A percentile compares a stretch with the other conserved stretches of the same genome.
phyloP scores from a whole-genome alignment of 1,139 yeast genomes.

The Scheffersomyces stambukii region DNA sequence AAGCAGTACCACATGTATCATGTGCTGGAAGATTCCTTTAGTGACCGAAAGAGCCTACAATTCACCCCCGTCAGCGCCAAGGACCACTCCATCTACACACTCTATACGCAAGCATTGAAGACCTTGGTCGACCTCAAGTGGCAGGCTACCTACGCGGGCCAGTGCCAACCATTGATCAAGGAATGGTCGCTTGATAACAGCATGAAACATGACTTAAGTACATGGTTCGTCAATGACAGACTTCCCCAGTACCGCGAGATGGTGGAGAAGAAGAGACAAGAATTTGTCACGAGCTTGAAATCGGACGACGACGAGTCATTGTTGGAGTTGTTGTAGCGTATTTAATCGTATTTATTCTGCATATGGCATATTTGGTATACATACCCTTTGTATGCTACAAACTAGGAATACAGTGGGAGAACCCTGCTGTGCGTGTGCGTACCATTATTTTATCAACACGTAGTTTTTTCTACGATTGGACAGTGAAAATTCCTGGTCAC shows the following conservation, averaged over 20 bases:
- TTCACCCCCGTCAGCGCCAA: conserved; percentile 14
- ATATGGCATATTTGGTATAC: too few species aligned
- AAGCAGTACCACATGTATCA: conserved; percentile 18
- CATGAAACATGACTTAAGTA: conserved; percentile 21
- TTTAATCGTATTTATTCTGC: too few species aligned
- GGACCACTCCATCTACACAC: conserved; percentile 15
- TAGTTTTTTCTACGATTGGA: too few species aligned
- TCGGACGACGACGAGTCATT: conserved; percentile 27
- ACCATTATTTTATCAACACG: too few species aligned
- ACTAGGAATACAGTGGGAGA: too few species aligned
- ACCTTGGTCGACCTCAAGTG: conserved; percentile 28
- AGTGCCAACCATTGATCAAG: conserved; percentile 27
- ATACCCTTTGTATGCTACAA: too few species aligned
- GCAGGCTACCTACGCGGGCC: conserved; percentile 23
- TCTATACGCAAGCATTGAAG: conserved; percentile 26
- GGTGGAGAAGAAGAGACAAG: conserved; percentile 25
- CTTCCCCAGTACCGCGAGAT: conserved; percentile 19
- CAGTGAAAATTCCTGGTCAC: too few species aligned
- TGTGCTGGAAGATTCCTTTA: conserved; percentile 6
- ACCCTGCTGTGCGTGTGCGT: too few species aligned
- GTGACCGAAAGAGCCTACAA: conserved; percentile 8
- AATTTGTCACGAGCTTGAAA: conserved; percentile 24
- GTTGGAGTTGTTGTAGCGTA: conserved; percentile 28
- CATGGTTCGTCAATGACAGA: conserved; percentile 20
- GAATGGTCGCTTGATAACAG: conserved; percentile 35